Conservation (phyloP, 2,329 filamentous ascomycete species). For the Cladosporium phlei region DNA sequence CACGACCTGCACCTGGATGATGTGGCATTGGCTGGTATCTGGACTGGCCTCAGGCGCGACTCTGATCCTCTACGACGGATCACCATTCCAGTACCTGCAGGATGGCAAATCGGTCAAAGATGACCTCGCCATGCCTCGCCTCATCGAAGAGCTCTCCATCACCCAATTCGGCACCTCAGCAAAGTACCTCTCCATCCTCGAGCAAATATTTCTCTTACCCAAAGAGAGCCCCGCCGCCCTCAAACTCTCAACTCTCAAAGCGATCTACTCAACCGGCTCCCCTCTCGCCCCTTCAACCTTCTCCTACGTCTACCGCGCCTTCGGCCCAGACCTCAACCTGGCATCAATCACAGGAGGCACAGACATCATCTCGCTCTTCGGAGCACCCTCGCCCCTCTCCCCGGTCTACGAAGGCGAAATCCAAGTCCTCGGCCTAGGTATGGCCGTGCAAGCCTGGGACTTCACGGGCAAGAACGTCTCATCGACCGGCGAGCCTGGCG, state of each 20-base stretch:
- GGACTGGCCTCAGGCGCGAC: slow-evolving; percentile 78
- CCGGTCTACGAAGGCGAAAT: slow-evolving; percentile 50
- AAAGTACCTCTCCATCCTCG: slow-evolving; percentile 85
- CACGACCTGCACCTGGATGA: slow-evolving; percentile 97
- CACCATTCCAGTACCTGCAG: slow-evolving; percentile 62
- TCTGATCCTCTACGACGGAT: slow-evolving; percentile 85
- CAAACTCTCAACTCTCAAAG: slow-evolving; percentile 57
- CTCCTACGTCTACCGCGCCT: slow-evolving; percentile 78
- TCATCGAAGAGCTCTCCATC: slow-evolving; percentile 75
- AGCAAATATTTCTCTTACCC: slow-evolving; percentile 68
- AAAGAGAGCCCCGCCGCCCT: slow-evolving; percentile 49
- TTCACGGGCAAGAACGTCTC: slow-evolving; percentile 55
- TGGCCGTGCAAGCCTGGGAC: slow-evolving; percentile 48
- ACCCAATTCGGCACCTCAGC: slow-evolving; percentile 95
- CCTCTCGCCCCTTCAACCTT: slow-evolving; percentile 92
- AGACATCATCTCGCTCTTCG: slow-evolving; percentile 94
- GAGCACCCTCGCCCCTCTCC: slow-evolving; percentile 62
- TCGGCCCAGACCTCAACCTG: slow-evolving; percentile 75
- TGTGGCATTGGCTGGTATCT: slow-evolving; percentile 97
- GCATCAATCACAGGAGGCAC: slow-evolving; percentile 93
- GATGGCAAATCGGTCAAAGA: slow-evolving; percentile 56
- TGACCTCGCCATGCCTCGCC: slow-evolving; percentile 72
- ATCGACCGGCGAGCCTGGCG: slow-evolving; percentile 66
- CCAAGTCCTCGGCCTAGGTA: slow-evolving; percentile 46
- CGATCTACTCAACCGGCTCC: slow-evolving; percentile 91